phyloP scores from a whole-genome alignment of 2,329 filamentous ascomycete species.

The Lachnellula arida region DNA sequence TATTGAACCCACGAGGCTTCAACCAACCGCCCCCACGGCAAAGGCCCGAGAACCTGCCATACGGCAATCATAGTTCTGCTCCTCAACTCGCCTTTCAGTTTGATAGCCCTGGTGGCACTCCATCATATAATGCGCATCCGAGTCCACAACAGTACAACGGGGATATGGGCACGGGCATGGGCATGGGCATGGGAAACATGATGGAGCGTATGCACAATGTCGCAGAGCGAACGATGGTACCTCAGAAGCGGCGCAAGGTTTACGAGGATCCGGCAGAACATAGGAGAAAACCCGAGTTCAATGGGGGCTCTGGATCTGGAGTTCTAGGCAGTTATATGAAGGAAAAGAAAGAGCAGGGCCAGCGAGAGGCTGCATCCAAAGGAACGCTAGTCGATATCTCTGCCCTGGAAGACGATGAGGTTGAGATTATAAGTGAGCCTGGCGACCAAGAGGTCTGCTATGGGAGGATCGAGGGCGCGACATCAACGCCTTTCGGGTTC shows the following conservation, averaged over 20 bases:
- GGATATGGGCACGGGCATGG: slow-evolving; percentile 39
- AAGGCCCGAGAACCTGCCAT: slow-evolving; percentile 10
- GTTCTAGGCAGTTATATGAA: slow-evolving; percentile 64
- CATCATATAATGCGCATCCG: slow-evolving; percentile 6
- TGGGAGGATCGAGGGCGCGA: slow-evolving; percentile 67
- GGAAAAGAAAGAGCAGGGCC: slow-evolving; percentile 48
- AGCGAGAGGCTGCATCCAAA: slow-evolving; percentile 28
- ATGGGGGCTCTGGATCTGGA: slow-evolving; percentile 47
- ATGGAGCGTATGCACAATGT: slow-evolving; percentile 75
- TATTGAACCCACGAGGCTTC: slow-evolving; percentile 40
- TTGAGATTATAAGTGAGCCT: slow-evolving; percentile 53
- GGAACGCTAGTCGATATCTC: slow-evolving; percentile 42
- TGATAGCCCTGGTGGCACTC: slow-evolving; percentile 24
- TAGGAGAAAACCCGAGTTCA: slow-evolving; percentile 40
- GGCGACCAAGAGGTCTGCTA: slow-evolving; percentile 73
- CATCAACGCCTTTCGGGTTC: slow-evolving; percentile 64
- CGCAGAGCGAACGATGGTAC: slow-evolving; percentile 57
- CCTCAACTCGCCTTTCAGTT: slow-evolving; percentile 28
- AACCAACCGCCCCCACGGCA: slow-evolving; percentile 15
- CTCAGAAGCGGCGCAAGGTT: slow-evolving; percentile 63
- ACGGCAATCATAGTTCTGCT: slow-evolving; percentile 6
- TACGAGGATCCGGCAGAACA: slow-evolving; percentile 40
- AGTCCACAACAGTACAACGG: slow-evolving; percentile 3
- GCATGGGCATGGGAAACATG: no score
- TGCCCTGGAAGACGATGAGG: slow-evolving; percentile 51